These are phyloP conservation scores for Verticillium zaregamsianum DNA, from an alignment of 2,329 filamentous ascomycete genomes.

Conservation along the genomic window DNA sequence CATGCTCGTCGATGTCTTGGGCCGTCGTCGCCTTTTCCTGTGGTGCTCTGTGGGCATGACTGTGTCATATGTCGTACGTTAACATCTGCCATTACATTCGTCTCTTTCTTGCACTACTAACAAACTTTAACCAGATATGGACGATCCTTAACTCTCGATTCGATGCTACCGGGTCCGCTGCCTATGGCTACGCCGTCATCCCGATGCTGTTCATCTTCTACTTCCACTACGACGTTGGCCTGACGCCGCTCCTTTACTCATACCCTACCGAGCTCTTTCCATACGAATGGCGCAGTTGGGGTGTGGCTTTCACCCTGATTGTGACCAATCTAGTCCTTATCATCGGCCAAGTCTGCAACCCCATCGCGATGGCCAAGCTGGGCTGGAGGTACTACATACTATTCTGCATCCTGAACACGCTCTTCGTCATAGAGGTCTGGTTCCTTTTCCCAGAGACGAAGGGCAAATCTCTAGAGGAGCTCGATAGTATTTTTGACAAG, in stretches of 20 bases:
- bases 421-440: conserved; percentile 45
- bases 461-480: conserved; percentile 51
- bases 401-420: conserved; percentile 47
- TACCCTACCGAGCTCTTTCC: conserved; percentile 37
- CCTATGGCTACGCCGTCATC: conserved; percentile 24
- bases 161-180: conserved; percentile 18
- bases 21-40: conserved; percentile 11
- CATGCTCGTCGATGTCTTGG: conserved; percentile 2
- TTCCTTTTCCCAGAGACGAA: conserved; percentile 55
- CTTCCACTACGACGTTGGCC: conserved; percentile 41
- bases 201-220: conserved; percentile 38
- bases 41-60: conserved; percentile 26
- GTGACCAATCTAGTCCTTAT: background rate
- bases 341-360: conserved; percentile 17
- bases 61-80: conserved; percentile 27
- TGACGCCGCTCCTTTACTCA: conserved; percentile 39
- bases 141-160: conserved; percentile 25
- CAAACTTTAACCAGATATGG: conserved; percentile 16
- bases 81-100: background rate
- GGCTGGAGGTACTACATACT: conserved; percentile 36
- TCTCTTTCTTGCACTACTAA: background rate
- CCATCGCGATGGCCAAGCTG: conserved; percentile 29
- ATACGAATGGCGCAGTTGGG: conserved; percentile 15
- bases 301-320: background rate
- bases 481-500: conserved; percentile 43